A percentile compares a stretch with the other conserved stretches of the same genome.
Evolutionary conservation across 1,284 basidiomycete species (phyloP).

Genomic region (Thecaphora frezii): DNA sequence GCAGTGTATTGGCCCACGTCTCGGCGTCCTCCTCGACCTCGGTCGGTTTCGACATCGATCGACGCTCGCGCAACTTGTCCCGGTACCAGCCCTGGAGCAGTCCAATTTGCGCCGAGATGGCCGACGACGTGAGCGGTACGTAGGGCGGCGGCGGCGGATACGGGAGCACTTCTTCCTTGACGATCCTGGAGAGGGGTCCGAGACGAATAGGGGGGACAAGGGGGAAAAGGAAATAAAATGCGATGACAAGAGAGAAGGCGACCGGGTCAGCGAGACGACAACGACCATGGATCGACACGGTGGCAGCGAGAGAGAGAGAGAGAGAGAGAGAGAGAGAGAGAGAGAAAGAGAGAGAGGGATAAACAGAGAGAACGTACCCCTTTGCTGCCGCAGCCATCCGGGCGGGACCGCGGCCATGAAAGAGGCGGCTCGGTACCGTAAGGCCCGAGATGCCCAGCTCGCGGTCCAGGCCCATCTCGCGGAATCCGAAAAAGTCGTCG

Average conservation of each 20-base stretch:
- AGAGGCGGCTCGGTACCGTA: constrained; percentile 75
- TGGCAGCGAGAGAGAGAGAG: too few relatives aligned
- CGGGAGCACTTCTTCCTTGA: constrained; percentile 21
- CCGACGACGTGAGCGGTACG: constrained; percentile 68
- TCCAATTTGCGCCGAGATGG: constrained; percentile 77
- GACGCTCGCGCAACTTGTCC: constrained; percentile 35
- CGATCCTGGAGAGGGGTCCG: neutral
- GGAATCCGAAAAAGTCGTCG: constrained; percentile 89
- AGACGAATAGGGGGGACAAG: too few relatives aligned
- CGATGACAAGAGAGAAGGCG: too few relatives aligned
- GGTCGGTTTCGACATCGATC: constrained; percentile 7
- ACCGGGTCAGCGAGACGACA: too few relatives aligned
- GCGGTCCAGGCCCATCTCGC: constrained; percentile 81
- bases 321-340: too few relatives aligned
- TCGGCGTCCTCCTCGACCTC: constrained; percentile 1
- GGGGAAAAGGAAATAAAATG: too few relatives aligned
- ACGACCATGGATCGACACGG: neutral
- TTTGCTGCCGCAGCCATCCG: neutral
- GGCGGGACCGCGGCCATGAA: constrained; percentile 67
- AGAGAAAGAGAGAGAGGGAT: too few relatives aligned
- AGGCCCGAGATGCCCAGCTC: constrained; percentile 81
- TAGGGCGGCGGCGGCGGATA: constrained; percentile 82
- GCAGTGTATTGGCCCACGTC: constrained; percentile 18
- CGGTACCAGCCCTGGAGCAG: constrained; percentile 73
- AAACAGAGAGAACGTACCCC: neutral